Conservation (phyloP, 495 filamentous ascomycete genomes). For the Podospora pseudopauciseta region DNA sequence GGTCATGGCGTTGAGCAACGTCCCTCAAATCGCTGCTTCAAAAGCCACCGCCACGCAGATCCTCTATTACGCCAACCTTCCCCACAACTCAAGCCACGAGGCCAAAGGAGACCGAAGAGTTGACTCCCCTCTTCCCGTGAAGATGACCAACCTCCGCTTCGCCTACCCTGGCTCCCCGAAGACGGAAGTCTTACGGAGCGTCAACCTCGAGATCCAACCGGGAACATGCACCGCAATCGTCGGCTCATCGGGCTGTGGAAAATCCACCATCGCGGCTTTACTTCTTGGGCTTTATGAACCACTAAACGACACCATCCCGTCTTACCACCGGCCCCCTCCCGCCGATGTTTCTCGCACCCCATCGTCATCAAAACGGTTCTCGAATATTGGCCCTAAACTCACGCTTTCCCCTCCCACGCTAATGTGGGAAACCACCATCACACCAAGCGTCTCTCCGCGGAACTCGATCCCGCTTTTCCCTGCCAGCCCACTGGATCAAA, state of each 20-base stretch:
- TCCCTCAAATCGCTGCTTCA: constrained; percentile 76
- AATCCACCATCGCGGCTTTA: constrained; percentile 78
- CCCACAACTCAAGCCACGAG: constrained; percentile 61
- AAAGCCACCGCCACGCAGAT: constrained; percentile 69
- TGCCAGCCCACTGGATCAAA: neutral
- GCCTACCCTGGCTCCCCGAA: constrained; percentile 61
- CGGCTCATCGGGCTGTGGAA: constrained; percentile 80
- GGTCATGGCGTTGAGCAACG: constrained; percentile 61
- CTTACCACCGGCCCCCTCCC: neutral
- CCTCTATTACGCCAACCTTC: constrained; percentile 61
- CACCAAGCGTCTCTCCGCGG: neutral
- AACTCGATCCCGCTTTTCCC: neutral
- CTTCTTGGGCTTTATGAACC: constrained; percentile 51
- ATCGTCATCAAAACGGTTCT: too few relatives aligned
- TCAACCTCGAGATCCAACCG: constrained; percentile 57
- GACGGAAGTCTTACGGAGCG: constrained; percentile 51
- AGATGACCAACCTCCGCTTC: constrained; percentile 59
- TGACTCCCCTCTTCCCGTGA: constrained; percentile 55
- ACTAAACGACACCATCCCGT: constrained; percentile 30
- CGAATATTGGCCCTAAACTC: too few relatives aligned
- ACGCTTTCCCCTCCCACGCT: neutral
- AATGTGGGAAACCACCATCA: neutral
- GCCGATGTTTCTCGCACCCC: neutral
- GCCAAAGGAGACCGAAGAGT: constrained; percentile 43
- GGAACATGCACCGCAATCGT: constrained; percentile 71